Percentiles rank a stretch among this genome's conserved stretches.
Evolutionary conservation across 2,329 filamentous ascomycete genomes (phyloP).

Genomic region (Phaeosphaeria sp.): DNA sequence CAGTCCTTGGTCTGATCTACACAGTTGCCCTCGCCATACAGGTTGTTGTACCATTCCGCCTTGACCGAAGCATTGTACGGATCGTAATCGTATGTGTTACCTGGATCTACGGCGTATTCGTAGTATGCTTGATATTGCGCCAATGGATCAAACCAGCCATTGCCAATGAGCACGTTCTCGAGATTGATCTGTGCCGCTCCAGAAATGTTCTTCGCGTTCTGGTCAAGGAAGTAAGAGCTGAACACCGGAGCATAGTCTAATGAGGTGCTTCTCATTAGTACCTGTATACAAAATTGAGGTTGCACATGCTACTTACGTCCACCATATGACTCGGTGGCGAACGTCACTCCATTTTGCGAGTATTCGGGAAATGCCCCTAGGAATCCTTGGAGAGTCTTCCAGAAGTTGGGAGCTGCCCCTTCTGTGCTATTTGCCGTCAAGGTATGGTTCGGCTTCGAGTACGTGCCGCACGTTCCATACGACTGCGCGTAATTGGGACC

Average conservation of each 20-base stretch:
- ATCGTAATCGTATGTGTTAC: slow-evolving; percentile 63
- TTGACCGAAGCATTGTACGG: slow-evolving; percentile 60
- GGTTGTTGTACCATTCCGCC: slow-evolving; percentile 62
- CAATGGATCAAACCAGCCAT: slow-evolving; percentile 65
- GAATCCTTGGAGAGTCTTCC: slow-evolving; percentile 67
- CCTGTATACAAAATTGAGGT: neutral
- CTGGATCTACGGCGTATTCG: slow-evolving; percentile 63
- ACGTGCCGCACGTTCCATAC: slow-evolving; percentile 61
- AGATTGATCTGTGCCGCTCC: slow-evolving; percentile 58
- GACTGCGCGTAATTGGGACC: slow-evolving; percentile 55
- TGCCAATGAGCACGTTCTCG: slow-evolving; percentile 61
- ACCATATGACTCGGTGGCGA: slow-evolving; percentile 64
- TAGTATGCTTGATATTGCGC: slow-evolving; percentile 64
- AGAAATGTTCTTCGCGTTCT: slow-evolving; percentile 53
- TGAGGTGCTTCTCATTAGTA: neutral
- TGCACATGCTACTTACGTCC: slow-evolving; percentile 53
- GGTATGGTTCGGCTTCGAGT: slow-evolving; percentile 58
- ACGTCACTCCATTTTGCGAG: slow-evolving; percentile 58
- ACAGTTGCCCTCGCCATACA: slow-evolving; percentile 68
- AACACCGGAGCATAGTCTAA: slow-evolving; percentile 5
- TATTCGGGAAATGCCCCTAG: slow-evolving; percentile 64
- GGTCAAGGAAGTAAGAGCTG: slow-evolving; percentile 53
- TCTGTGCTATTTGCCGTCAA: slow-evolving; percentile 61
- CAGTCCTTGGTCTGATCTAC: slow-evolving; percentile 64
- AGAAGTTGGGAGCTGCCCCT: slow-evolving; percentile 64